These are phyloP conservation scores for Ganoderma lingzhi DNA, from an alignment of 1,284 basidiomycete species.

Conservation along the genomic window DNA sequence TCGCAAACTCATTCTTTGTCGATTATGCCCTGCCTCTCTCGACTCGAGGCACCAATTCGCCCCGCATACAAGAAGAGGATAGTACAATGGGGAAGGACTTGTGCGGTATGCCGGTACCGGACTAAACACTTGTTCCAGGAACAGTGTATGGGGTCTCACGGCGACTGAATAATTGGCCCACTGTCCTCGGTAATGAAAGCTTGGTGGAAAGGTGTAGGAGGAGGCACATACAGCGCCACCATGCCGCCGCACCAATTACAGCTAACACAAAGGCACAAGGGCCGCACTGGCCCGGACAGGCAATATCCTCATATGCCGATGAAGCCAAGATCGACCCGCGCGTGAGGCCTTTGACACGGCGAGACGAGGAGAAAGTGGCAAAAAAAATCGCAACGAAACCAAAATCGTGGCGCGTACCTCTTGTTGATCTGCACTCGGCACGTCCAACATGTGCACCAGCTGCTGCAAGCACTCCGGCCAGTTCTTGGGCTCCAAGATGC, in stretches of 20 bases:
- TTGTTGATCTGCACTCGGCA: conserved; percentile 75
- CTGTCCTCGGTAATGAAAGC: conserved; percentile 3
- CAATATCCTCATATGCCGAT: background rate
- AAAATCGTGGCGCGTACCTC: conserved; percentile 69
- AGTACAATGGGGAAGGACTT: background rate
- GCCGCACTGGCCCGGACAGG: background rate
- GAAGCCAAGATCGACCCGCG: background rate
- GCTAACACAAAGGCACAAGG: background rate
- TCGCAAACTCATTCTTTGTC: background rate
- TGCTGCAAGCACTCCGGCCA: conserved; percentile 94
- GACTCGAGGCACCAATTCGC: background rate
- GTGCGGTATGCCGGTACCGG: background rate
- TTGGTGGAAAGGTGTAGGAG: background rate
- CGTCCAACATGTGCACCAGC: conserved; percentile 82
- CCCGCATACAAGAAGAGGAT: background rate
- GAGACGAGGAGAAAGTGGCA: background rate
- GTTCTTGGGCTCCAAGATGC: conserved; percentile 84
- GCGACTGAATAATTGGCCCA: background rate
- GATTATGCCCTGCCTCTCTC: background rate
- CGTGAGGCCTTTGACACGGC: background rate
- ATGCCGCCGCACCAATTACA: background rate
- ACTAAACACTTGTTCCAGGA: background rate
- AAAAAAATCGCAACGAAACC: background rate
- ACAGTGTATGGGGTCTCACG: background rate
- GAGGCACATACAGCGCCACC: background rate